Evolutionary conservation across 164 flowering plant genomes (phyloP), one percentile per base, ranked within the genome.

Genomic region (Houttuynia cordata): DNA sequence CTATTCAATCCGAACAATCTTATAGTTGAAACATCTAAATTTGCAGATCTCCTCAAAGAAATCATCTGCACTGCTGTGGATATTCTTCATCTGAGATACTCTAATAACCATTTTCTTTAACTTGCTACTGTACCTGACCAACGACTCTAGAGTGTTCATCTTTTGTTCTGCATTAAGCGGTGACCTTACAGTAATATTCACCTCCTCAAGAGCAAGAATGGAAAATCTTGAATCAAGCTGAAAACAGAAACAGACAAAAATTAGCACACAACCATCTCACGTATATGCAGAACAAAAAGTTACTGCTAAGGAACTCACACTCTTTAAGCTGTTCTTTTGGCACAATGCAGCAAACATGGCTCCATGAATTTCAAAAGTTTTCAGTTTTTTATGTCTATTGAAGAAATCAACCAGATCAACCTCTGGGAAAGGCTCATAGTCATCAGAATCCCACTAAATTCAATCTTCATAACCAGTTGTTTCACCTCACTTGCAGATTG

Each of bases 341-440:
- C 91, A 91, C 30, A 91, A 76, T 21, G 96, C 96, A 57, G 96
- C 97, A 75, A 91, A 91, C 97, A 91, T 86, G 56, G 97, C 96
- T 61, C 97, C 96, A 70, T 88, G 97, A 63, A 87, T 76, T 45
- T 87, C 96, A 67, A 91, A 87, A 40, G 70, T 81, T 37, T 67
- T 72, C 10, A 91, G 71, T 69, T 81, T 86, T 21, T 81, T 89
- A 68, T 91, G 96, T 61, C 60, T 76, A 55, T 83, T 91, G 59
- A 87, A 87, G 78, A 88, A 91, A 0, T 83, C 88, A 57, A 84
- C 97, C 45, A 91, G 76, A 62, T 91, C 88, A 53, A 88, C 64
- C 80, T 86, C 96, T 4, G 96, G 97, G 53, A 91, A 91, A 4
- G 97, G 91, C 25, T 66, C 69, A 53, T 86, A 82, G 13, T 67